Base-by-base conservation (phyloP, 331 rosid genomes). In the Spiraea crenata region DNA sequence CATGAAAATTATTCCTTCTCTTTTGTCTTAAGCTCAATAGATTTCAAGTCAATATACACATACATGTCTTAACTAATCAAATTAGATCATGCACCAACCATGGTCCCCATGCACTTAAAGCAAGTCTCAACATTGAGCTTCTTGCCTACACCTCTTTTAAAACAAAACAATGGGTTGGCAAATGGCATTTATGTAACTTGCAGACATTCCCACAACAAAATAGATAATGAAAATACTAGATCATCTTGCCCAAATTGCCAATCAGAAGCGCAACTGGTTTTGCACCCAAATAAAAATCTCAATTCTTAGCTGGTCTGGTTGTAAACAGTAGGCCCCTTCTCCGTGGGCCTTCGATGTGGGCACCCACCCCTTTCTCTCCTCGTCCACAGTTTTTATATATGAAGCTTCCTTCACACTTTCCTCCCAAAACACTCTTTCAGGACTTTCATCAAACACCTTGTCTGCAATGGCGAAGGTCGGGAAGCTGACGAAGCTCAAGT, bases 401-500 rank as follows among this genome's bases (percentile, higher is more conserved):
- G 74, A 72, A 81, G 63, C 82, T 80, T 84, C 84, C 78, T 45
- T 64, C 57, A 16, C 74, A 42, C 72, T 72, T 78, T 82, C 71
- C 75, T 17, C 76, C 60, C 74, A 17, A 13, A 8, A 56, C 37
- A 44, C 13, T 15, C 55, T 14, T 19, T 49, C 20, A 14, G 19
- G 19, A 31, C 63, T 38, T 42, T 69, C 81, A 60, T 66, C 75
- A 68, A 84, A 80, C 73, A 61, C 80, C 67, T 81, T 47, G 40
- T 25, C 31, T 25, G 31, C 31, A 25, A 92, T 93, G 98, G 92
- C 97, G 20, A 88, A 86, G 79, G 17, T 76, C 0, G 96, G 89
- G 48, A 93, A 84, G 77, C 86, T 93, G 34, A 90, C 90, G 2
- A 93, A 93, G 85, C 90, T 93, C 46, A 93, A 85, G 81, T 88